These are phyloP conservation scores for Agrostemma githago DNA, from an alignment of 148 eudicot genomes.

Conservation along the genomic window DNA sequence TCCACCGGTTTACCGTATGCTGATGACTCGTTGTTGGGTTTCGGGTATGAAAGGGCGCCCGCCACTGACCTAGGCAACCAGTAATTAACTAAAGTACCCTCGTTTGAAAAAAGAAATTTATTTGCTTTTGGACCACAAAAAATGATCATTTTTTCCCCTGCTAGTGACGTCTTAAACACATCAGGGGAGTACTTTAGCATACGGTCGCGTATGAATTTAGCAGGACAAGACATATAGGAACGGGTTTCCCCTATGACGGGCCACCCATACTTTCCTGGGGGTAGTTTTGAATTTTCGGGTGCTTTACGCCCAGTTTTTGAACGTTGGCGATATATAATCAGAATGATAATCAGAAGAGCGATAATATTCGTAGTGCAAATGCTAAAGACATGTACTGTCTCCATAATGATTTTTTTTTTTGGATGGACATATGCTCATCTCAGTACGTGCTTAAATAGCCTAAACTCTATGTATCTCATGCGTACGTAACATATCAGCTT, in stretches of 20 bases:
- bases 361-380: background rate
- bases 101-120: slow-evolving; percentile 11
- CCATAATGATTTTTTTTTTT: background rate
- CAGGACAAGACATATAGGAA: background rate
- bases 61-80: slow-evolving; percentile 5
- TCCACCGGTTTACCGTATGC: background rate
- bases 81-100: slow-evolving; percentile 3
- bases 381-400: background rate
- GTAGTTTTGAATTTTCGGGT: background rate
- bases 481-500: too few species aligned
- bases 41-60: slow-evolving; percentile 1
- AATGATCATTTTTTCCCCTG: background rate
- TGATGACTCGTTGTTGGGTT: background rate
- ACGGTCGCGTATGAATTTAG: slow-evolving; percentile 10
- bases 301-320: background rate
- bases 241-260: slow-evolving; percentile 1
- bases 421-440: background rate
- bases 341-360: background rate
- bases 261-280: slow-evolving; percentile 9
- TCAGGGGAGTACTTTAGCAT: slow-evolving; percentile 5
- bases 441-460: background rate
- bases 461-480: background rate
- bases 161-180: slow-evolving; percentile 7
- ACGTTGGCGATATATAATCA: background rate
- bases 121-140: slow-evolving; percentile 13